Conservation (phyloP, 163 green algal genomes). For the Prototheca wickerhamii region DNA sequence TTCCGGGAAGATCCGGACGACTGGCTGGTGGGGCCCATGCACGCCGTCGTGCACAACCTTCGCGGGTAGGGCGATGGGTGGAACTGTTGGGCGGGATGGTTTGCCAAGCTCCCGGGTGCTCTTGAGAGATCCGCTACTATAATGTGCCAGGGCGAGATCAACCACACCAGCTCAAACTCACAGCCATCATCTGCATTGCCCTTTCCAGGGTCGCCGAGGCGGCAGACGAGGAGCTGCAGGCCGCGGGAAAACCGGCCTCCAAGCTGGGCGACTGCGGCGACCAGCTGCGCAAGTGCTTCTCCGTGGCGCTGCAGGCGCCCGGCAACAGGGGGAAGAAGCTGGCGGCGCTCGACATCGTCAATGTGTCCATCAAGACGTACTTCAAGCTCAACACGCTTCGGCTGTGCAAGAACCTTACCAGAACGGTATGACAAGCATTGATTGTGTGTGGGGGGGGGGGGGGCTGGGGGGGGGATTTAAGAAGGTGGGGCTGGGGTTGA, state of each 20-base stretch:
- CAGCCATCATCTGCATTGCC: constrained; percentile 1
- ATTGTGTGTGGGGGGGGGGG: constrained; percentile 4
- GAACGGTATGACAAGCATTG: too few species aligned
- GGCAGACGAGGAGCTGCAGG: constrained; percentile 17
- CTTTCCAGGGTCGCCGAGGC: constrained; percentile 14
- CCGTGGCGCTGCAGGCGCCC: constrained; percentile 21
- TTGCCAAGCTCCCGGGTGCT: not conserved
- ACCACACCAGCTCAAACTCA: constrained; percentile 5
- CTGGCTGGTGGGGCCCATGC: constrained; percentile 35
- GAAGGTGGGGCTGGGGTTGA: not conserved
- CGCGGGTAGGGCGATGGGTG: not conserved
- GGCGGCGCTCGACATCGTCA: constrained; percentile 65
- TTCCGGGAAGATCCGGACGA: constrained; percentile 28
- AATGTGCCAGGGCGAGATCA: not conserved
- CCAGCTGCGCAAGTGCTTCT: constrained; percentile 36
- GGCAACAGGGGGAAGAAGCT: constrained; percentile 59
- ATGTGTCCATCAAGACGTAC: constrained; percentile 81
- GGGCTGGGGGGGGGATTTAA: not conserved
- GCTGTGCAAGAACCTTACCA: constrained; percentile 59
- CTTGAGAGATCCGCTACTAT: not conserved
- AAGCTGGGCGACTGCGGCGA: constrained; percentile 35
- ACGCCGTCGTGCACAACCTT: constrained; percentile 33
- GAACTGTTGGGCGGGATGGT: too few species aligned
- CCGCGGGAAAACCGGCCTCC: constrained; percentile 6
- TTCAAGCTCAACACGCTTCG: constrained; percentile 78